Conservation (phyloP, 805 yeast species). For the Kodamaea leandrae region DNA sequence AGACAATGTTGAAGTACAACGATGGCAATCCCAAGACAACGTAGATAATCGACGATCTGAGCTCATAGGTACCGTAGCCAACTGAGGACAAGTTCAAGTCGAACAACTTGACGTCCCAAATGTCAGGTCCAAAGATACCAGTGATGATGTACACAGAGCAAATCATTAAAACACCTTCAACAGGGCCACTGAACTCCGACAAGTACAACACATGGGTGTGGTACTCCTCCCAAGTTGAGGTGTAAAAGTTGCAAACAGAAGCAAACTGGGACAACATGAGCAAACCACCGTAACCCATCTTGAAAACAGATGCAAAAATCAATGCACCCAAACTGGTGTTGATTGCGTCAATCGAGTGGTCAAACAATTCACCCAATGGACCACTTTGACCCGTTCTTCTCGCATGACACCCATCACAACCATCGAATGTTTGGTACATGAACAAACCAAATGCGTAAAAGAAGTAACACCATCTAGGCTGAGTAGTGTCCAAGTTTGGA, state of each 20-base stretch:
- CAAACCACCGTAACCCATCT: constrained; percentile 67
- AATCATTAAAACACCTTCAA: constrained; percentile 81
- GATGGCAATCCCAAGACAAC: constrained; percentile 52
- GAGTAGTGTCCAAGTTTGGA: constrained; percentile 55
- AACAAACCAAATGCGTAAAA: constrained; percentile 80
- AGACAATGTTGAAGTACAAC: constrained; percentile 60
- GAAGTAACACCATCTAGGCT: constrained; percentile 76
- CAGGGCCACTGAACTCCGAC: constrained; percentile 87
- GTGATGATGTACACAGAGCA: constrained; percentile 54
- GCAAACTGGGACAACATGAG: constrained; percentile 68
- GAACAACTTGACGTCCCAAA: constrained; percentile 55
- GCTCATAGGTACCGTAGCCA: constrained; percentile 24
- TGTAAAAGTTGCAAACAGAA: constrained; percentile 74
- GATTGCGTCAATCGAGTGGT: constrained; percentile 73
- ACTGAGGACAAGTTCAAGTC: constrained; percentile 37
- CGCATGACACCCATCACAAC: constrained; percentile 95
- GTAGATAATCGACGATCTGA: constrained; percentile 45
- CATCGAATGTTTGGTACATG: constrained; percentile 92
- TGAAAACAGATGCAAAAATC: constrained; percentile 72
- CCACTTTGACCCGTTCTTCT: constrained; percentile 94
- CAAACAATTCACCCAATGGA: constrained; percentile 92
- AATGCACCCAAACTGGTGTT: constrained; percentile 80
- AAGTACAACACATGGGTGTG: constrained; percentile 81
- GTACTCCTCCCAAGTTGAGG: constrained; percentile 94
- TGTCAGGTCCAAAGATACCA: constrained; percentile 64